Evolutionary conservation across 2,329 filamentous ascomycete species (phyloP), one percentile per base, ranked within the genome.

Genomic region (Colletotrichum sp.): DNA sequence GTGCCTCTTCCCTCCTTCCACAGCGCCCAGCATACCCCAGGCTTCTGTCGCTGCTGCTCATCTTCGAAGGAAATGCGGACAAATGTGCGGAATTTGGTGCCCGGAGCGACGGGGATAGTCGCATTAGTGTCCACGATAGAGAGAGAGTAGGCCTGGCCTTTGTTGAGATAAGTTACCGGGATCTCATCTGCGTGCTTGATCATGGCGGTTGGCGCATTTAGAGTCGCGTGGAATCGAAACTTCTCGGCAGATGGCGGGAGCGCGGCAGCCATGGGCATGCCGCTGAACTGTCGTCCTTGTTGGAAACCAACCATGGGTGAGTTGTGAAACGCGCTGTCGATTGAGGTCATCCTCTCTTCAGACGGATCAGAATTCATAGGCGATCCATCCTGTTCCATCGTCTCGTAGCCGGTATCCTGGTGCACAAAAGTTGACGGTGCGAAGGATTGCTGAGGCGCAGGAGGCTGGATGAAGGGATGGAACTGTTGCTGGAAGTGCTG

Each of bases 1-100:
- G 94, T 95, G n/a, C 97, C 97, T 72, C 97, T 92, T 0, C 96
- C 96, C 85, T 99, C 97, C 83, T 99, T 99, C 97, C 95, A 98
- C 57, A 97, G 87, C 84, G 85, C 95, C 96, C 96, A 98, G 83
- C 95, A 98, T 15, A 93, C 90, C 21, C 92, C 92, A 2, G 96
- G 96, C 79, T 95, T 95, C 80, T 93, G 92, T 77, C 96, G 91
- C 84, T 99, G 97, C 82, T 98, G 94, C 77, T 98, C 96, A 77
- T 99, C 97, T 83, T 99, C 96, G 81, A 99, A 99, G 0, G 96
- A 98, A 63, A 99, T 93, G n/a, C 97, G 94, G 63, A 99, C 92
- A 82, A 94, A 98, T 0, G 96, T 99, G 71, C 97, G 92, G 82
- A 98, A 98, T 78, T 91, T 94, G 16, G 93, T 88, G 10, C 92